Percentiles rank a stretch among this genome's conserved stretches.
Evolutionary conservation across 2,329 filamentous ascomycete genomes (phyloP).

Genomic region (Aspergillus proliferans): DNA sequence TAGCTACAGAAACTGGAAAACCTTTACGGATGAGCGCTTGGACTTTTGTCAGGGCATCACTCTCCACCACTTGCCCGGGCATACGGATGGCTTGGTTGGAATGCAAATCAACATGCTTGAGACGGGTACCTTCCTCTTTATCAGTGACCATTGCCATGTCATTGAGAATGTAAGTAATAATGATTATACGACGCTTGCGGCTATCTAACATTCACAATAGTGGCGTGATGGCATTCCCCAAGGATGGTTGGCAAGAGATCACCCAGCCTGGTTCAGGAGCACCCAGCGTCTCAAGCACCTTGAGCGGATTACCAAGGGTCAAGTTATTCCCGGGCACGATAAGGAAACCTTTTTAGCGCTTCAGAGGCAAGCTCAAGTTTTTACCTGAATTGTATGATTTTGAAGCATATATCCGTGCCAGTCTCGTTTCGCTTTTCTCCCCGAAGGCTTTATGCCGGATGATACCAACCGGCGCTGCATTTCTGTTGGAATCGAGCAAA

Average conservation of each 20-base stretch:
- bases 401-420: no score
- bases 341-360: conserved; percentile 5
- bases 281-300: conserved; percentile 8
- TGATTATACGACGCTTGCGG: neutral
- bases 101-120: conserved; percentile 10
- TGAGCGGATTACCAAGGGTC: conserved; percentile 5
- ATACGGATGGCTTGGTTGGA: conserved; percentile 6
- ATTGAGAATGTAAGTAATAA: conserved; percentile 6
- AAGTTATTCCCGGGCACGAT: conserved; percentile 8
- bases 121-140: conserved; percentile 8
- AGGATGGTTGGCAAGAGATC: conserved; percentile 9
- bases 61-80: conserved; percentile 6
- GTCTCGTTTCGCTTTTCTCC: no score
- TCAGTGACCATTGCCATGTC: conserved; percentile 10
- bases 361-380: neutral
- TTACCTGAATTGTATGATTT: neutral
- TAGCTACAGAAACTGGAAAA: conserved; percentile 6
- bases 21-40: conserved; percentile 5
- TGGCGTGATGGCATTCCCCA: conserved; percentile 9
- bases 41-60: conserved; percentile 12
- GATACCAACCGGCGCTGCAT: no score
- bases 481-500: no score
- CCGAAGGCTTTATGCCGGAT: no score
- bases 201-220: conserved; percentile 1
- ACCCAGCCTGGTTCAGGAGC: conserved; percentile 10